Evolutionary conservation across 2,329 filamentous ascomycete species (phyloP).

Genomic region (Alternaria alternata): DNA sequence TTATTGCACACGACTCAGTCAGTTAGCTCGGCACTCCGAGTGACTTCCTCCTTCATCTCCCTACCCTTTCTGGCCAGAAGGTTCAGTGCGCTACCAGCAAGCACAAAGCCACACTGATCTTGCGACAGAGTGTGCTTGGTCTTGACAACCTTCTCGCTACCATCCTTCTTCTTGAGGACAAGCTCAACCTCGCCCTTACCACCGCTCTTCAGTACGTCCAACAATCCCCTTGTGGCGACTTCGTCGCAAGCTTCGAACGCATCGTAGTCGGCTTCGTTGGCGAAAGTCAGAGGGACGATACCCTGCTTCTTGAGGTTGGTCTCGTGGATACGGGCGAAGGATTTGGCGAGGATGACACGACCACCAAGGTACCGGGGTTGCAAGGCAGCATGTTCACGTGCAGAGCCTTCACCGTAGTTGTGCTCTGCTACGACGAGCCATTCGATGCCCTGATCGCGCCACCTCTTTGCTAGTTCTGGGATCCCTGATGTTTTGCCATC

Average conservation of each 20-base stretch:
- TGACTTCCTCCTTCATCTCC: conserved; percentile 47
- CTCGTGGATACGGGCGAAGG: conserved; percentile 91
- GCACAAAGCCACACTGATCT: conserved; percentile 90
- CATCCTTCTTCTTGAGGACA: conserved; percentile 59
- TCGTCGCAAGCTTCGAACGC: conserved; percentile 81
- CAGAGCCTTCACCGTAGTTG: conserved; percentile 94
- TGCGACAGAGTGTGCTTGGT: conserved; percentile 88
- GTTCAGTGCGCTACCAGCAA: conserved; percentile 94
- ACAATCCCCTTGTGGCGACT: conserved; percentile 82
- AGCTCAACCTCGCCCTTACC: conserved; percentile 81
- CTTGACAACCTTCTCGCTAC: conserved; percentile 72
- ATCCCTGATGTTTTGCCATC: conserved; percentile 79
- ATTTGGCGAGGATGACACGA: conserved; percentile 83
- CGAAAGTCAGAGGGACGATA: conserved; percentile 92
- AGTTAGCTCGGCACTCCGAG: conserved; percentile 48
- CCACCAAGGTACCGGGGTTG: conserved; percentile 92
- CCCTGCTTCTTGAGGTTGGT: conserved; percentile 98
- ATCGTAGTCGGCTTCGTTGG: conserved; percentile 87
- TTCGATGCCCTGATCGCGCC: conserved; percentile 76
- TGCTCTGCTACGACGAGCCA: conserved; percentile 98
- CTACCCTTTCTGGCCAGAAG: conserved; percentile 73
- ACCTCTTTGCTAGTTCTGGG: conserved; percentile 83
- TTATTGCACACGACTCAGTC: conserved; percentile 33
- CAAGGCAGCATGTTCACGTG: conserved; percentile 87
- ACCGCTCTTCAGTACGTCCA: conserved; percentile 78